phyloP scores from a whole-genome alignment of 2,329 filamentous ascomycete genomes.

The Trichophyton verrucosum region DNA sequence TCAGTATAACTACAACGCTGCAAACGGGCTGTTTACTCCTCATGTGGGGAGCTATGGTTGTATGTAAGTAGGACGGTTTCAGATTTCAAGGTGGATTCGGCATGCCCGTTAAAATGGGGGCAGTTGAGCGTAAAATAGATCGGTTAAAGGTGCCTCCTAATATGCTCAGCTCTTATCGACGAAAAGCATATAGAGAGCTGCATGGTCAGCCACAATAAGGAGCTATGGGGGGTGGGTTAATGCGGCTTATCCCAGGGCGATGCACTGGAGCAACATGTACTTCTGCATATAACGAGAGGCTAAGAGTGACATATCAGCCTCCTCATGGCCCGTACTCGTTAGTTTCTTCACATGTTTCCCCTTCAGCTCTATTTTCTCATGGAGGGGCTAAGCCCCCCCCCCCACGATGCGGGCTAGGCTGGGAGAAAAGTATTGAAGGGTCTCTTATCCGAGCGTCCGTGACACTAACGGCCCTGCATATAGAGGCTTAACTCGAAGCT shows the following conservation, averaged over 20 bases:
- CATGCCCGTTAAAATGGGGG: neutral
- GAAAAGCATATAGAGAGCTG: neutral
- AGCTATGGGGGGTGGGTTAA: neutral
- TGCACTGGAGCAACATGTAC: neutral
- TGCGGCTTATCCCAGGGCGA: neutral
- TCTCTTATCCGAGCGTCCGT: neutral
- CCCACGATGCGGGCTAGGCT: neutral
- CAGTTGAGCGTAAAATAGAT: neutral
- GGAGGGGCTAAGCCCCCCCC: constrained; percentile 2
- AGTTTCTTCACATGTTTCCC: constrained; percentile 1
- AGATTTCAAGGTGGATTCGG: neutral
- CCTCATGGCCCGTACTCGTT: neutral
- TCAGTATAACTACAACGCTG: no score
- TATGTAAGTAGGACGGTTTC: neutral
- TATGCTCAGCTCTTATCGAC: neutral
- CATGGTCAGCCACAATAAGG: neutral
- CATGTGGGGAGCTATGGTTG: neutral
- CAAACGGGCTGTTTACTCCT: neutral
- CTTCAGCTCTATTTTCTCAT: neutral
- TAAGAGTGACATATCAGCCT: neutral
- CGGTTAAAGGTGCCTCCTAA: neutral
- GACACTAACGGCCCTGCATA: neutral
- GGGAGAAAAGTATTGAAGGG: neutral
- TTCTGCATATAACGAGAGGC: neutral
- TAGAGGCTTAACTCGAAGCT: constrained; percentile 1